A percentile compares a stretch with the other conserved stretches of the same genome.
These are phyloP conservation scores for Fragilariopsis cylindrus DNA, from an alignment of 108 stramenopile genomes.

Conservation along the genomic window DNA sequence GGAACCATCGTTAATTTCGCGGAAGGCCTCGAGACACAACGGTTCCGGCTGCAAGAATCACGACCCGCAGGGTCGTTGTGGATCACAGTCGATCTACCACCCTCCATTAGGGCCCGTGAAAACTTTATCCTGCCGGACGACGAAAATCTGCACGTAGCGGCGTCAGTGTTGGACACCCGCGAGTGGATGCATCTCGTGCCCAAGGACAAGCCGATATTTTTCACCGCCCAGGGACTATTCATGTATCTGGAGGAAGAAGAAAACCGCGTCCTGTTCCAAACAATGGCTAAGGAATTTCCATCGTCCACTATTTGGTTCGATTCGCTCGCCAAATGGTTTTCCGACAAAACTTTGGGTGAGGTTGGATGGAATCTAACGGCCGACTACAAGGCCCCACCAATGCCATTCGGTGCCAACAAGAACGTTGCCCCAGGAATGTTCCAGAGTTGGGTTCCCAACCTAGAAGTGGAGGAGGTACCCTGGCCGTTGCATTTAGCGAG, in stretches of 20 bases:
- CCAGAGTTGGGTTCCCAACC: too few species aligned
- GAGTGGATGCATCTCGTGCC: neutral
- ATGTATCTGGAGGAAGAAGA: conserved; percentile 9
- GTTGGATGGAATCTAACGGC: neutral
- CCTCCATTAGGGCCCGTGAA: neutral
- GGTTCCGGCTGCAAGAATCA: neutral
- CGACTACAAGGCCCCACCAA: neutral
- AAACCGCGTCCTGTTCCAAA: neutral
- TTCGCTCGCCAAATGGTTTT: neutral
- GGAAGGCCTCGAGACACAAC: neutral
- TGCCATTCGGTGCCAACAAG: too few species aligned
- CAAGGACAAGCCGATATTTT: neutral
- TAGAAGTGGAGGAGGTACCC: too few species aligned
- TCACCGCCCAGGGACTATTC: conserved; percentile 5
- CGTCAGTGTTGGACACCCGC: neutral
- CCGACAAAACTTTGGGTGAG: neutral
- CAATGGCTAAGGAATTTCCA: neutral
- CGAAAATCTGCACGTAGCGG: neutral
- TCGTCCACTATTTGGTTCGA: neutral
- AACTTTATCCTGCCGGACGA: neutral
- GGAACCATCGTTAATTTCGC: neutral
- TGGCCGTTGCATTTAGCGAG: too few species aligned
- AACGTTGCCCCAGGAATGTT: too few species aligned
- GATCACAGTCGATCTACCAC: neutral
- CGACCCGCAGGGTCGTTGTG: neutral